Conservation (phyloP, 352 stramenopile genomes). For the Globisporangium parvum region DNA sequence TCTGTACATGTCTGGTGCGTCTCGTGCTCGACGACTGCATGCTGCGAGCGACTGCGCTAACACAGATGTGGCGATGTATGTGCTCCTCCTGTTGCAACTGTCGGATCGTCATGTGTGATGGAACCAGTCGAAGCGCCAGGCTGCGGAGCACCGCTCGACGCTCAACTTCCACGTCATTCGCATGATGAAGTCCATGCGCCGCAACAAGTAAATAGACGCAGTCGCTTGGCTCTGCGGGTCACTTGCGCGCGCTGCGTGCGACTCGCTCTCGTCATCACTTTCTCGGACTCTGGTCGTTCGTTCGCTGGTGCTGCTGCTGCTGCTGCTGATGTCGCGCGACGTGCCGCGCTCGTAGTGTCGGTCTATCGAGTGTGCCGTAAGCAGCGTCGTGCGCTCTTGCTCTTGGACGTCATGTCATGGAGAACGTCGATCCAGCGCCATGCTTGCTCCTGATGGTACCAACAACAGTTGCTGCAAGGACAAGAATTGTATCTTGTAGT, state of each 20-base stretch:
- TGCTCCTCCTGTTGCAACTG: no score
- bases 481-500: no score
- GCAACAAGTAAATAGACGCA: slow-evolving; percentile 17
- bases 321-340: no score
- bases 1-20: background rate
- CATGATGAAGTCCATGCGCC: slow-evolving; percentile 76
- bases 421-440: no score
- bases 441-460: no score
- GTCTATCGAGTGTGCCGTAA: no score
- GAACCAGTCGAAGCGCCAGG: slow-evolving; percentile 42
- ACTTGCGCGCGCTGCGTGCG: background rate
- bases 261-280: background rate
- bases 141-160: slow-evolving; percentile 70
- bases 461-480: no score
- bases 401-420: no score
- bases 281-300: background rate
- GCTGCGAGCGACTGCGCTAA: background rate
- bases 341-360: no score
- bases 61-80: background rate
- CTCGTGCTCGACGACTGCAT: background rate
- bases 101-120: background rate
- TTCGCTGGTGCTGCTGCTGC: background rate
- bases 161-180: slow-evolving; percentile 87
- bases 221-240: background rate
- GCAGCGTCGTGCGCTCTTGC: no score